Evolutionary conservation across 257 asterid species (phyloP).

Genomic region (Solanum ossicruentum): DNA sequence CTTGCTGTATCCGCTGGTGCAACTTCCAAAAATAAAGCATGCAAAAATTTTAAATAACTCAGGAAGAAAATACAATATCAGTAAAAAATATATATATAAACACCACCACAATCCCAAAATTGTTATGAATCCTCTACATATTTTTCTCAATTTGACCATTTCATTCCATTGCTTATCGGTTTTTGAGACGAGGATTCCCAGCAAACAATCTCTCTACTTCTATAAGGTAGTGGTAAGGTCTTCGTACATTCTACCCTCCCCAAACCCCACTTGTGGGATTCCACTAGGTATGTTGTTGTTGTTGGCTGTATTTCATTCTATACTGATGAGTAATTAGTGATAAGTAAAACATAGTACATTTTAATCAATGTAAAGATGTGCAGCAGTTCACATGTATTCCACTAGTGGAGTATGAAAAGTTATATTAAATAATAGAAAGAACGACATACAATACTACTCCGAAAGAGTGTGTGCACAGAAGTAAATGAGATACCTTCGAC

Average conservation of each 20-base stretch:
- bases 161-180: not conserved
- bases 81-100: not conserved
- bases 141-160: not conserved
- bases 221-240: too few relatives aligned
- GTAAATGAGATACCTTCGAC: conserved; percentile 40
- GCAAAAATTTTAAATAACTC: not conserved
- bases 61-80: not conserved
- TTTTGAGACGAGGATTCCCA: too few relatives aligned
- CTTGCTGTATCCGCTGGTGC: conserved; percentile 26
- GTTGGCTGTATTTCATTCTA: not conserved
- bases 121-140: not conserved
- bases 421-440: not conserved
- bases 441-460: not conserved
- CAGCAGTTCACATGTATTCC: not conserved
- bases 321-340: not conserved
- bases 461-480: not conserved
- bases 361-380: not conserved
- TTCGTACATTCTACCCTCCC: too few relatives aligned
- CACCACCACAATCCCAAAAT: not conserved
- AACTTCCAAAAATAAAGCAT: conserved; percentile 10
- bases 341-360: not conserved
- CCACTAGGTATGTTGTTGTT: not conserved
- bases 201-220: too few relatives aligned
- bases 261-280: too few relatives aligned
- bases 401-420: not conserved